Percentiles rank a stretch among this genome's conserved stretches.
These are phyloP conservation scores for Chrysanthemum seticuspe DNA, from an alignment of 129 eudicot genomes.

Conservation along the genomic window DNA sequence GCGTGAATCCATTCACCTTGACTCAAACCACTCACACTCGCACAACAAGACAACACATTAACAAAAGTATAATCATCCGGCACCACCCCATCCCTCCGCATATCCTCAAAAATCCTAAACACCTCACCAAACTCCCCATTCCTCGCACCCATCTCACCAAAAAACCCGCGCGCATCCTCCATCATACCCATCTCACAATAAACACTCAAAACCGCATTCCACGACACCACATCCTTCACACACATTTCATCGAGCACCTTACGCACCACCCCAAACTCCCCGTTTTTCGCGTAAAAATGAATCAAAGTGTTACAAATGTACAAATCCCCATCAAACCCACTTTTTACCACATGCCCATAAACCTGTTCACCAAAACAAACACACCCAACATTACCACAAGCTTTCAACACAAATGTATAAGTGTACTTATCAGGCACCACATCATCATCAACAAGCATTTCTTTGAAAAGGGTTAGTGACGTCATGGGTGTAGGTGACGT, in stretches of 20 bases:
- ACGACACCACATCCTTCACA: constrained; percentile 35
- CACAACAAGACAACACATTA: too few species aligned
- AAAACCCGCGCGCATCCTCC: constrained; percentile 16
- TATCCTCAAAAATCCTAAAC: too few species aligned
- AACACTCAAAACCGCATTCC: constrained; percentile 48
- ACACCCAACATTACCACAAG: too few species aligned
- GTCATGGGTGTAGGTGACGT: constrained; percentile 30
- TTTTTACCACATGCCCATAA: constrained; percentile 36
- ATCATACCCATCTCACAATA: constrained; percentile 39
- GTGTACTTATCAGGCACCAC: constrained; percentile 45
- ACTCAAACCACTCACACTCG: too few species aligned
- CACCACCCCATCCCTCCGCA: too few species aligned
- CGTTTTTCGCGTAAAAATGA: constrained; percentile 43
- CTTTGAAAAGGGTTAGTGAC: constrained; percentile 20
- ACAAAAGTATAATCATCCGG: too few species aligned
- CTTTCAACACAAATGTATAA: constrained; percentile 28
- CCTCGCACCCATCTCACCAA: too few species aligned
- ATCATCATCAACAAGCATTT: constrained; percentile 30
- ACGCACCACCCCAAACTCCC: constrained; percentile 31
- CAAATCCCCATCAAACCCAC: constrained; percentile 29
- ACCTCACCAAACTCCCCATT: too few species aligned
- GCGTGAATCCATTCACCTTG: too few species aligned
- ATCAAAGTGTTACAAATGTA: constrained; percentile 41
- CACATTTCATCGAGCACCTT: constrained; percentile 45
- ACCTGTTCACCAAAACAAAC: constrained; percentile 32